Base-by-base conservation (phyloP, 192 early-diverging fungal species). In the Phycomyces nitens region DNA sequence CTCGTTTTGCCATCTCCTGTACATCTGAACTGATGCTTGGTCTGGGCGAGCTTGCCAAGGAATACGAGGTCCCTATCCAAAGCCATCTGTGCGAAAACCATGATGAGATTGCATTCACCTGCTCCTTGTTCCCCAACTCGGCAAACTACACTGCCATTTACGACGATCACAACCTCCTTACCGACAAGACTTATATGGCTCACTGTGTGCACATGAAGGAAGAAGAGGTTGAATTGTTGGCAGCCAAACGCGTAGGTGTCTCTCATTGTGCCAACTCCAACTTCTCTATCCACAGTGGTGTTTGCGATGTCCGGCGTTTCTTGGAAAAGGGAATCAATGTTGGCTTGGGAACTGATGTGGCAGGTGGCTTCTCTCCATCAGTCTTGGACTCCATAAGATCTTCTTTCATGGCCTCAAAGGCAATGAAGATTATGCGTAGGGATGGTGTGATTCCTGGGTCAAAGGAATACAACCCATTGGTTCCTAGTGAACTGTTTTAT, bases 251-350 rank as follows among this genome's bases (percentile, higher is more conserved):
- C 9, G 86, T 86, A 5, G 93, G 92, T 54, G 77, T 98, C 49
- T 86, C 91, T 10, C 96, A 98, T 68, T 98, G 96, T 72, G 90
- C 96, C 15, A 93, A 85, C 68, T 91, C 89, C 34, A 98, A 98
- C 79, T 95, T 97, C 69, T 75, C 85, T 21, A 77, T 98, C 22
- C 77, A 84, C 64, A 88, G 85, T 23, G 96, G 96, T 20, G 72
- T 91, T 12, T 84, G 88, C 44, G 83, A 94, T 69, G 89, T 98
- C 34, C 80, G 92, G 26, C 77, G 84, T 55, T 78, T 94, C 62
- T 58, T 96, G 38, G 59, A 76, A 60, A 76, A 84, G 44, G 88
- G 85, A 14, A 78, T 92, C 68, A 92, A 91, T 62, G 89, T 96
- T n/a, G 92, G 94, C 6, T 80, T 98, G 47, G 96, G 96, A 34